Evolutionary conservation across 768 basidiomycete genomes (phyloP), one percentile per base, ranked within the genome.

Genomic region (Lactifluus volemus): DNA sequence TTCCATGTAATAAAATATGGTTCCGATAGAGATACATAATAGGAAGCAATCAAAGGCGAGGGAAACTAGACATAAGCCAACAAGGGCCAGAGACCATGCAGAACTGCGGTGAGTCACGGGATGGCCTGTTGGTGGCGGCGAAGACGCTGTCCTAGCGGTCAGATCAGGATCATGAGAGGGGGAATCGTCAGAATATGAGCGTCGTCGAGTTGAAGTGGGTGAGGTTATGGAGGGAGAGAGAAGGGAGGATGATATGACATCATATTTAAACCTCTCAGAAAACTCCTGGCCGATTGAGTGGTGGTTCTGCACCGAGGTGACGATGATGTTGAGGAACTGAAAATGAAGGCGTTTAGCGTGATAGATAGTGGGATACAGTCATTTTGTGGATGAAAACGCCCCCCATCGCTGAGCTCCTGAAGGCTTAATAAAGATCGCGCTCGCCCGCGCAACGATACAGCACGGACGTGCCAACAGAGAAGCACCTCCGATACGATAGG

Each of bases 221-320:
- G 61, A 14, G 2, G 53, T 36, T 21, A 65, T 44, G 7, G 65
- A 65, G 21, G 65, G 59, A 19, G 65, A 65, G 29, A 66, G 63
- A 25, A 66, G 64, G 17, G 65, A 57, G 15, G 65, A 66, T 14
- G 65, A 66, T 39, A 66, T 66, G 41, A 66, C 57, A 15, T 65
- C 65, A 41, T 66, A 66, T 55, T 66, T 64, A 45, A 66, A 66
- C n/a, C 53, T 56, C 41, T 66, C 65, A 14, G 63, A 55, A 53
- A 66, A 65, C 42, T 65, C 57, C 15, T 47, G 63, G 19, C 55
- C 29, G 36, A 55, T 56, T 34, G 63, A 51, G 34, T 39, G 50
- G 5, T 49, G 44, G 14, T 54, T 47, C 45, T 65, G 58, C 14
- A 56, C 44, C 12, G 61, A 54, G 21, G 56, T 44, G 4, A 66